These are phyloP conservation scores for Colletotrichum sp. DNA, from an alignment of 2,329 filamentous ascomycete species.

Conservation along the genomic window DNA sequence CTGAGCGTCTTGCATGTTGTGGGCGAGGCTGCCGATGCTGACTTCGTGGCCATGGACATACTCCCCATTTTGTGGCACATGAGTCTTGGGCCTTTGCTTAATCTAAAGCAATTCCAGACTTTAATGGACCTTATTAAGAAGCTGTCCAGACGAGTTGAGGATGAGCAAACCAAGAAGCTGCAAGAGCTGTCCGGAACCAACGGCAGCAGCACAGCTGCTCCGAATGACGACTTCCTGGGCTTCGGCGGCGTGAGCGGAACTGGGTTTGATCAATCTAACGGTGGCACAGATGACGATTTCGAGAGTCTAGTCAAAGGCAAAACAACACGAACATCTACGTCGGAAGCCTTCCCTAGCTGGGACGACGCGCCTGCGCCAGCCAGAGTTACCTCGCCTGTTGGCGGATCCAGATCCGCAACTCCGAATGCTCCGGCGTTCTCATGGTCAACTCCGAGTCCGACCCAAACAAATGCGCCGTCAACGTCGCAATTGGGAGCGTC, in stretches of 20 bases:
- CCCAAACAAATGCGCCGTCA: constrained; percentile 31
- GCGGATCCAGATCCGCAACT: constrained; percentile 38
- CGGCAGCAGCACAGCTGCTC: constrained; percentile 51
- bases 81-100: constrained; percentile 86
- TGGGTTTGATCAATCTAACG: constrained; percentile 55
- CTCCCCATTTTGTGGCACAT: constrained; percentile 91
- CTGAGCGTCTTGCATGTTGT: constrained; percentile 85
- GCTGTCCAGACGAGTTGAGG: constrained; percentile 80
- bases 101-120: constrained; percentile 84
- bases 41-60: constrained; percentile 91
- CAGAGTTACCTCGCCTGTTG: constrained; percentile 36
- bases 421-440: constrained; percentile 60
- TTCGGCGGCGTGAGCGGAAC: constrained; percentile 72
- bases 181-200: constrained; percentile 76
- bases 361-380: constrained; percentile 44
- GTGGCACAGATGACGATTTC: constrained; percentile 75
- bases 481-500: constrained; percentile 35
- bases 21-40: constrained; percentile 80
- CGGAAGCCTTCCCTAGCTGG: constrained; percentile 54
- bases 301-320: constrained; percentile 87
- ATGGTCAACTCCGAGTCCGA: constrained; percentile 65
- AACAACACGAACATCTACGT: constrained; percentile 37
- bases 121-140: constrained; percentile 91
- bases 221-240: constrained; percentile 71
- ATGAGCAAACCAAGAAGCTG: constrained; percentile 87